Base-by-base conservation (phyloP, 331 rosid species). In the Dryas integrifolia region DNA sequence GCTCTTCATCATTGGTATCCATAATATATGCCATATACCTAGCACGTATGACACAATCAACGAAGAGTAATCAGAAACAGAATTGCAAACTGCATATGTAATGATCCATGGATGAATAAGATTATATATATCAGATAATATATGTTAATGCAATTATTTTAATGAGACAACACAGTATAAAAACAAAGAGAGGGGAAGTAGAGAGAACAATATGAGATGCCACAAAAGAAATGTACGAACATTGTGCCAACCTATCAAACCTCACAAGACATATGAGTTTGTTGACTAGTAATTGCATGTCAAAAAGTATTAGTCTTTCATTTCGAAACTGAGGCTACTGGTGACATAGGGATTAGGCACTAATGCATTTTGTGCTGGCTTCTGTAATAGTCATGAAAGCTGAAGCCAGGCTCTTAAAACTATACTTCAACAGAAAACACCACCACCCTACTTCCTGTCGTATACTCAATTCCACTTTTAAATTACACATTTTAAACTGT, bases 21-120 rank as follows among this genome's bases (percentile, higher is more conserved):
- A 95, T 95, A 67, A 95, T 92, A 82, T 88, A 95, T 0, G 99
- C 99, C 99, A 95, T 95, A 69, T 95, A 95, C 99, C 99, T 95
- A 70, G 16, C 72, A 81, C 56, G 83, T 62, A 66, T 62, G 44
- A 72, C 16, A 46, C 13, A 41, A 52, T 68, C 68, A 72, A 78
- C 52, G 24, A 70, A 35, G 16, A 15, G 35, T 51, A 47, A 64
- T 46, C 53, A 70, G 39, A 49, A 75, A 72, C 15, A 10, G 15
- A 35, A 12, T 24, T 26, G 40, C 11, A 44, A 18, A 21, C 52
- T 1, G 43, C 61, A 59, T 48, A 5, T 1, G 35, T 50, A 11
- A 52, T 14, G 59, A 56, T 24, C 24, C 24, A 60, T 6, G 13
- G 6, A 35, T 60, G 46, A 2, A 30, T 30, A 30, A 30, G 35